These are phyloP conservation scores for Triglochin maritima DNA, from an alignment of 106 monocot genomes.

Conservation along the genomic window DNA sequence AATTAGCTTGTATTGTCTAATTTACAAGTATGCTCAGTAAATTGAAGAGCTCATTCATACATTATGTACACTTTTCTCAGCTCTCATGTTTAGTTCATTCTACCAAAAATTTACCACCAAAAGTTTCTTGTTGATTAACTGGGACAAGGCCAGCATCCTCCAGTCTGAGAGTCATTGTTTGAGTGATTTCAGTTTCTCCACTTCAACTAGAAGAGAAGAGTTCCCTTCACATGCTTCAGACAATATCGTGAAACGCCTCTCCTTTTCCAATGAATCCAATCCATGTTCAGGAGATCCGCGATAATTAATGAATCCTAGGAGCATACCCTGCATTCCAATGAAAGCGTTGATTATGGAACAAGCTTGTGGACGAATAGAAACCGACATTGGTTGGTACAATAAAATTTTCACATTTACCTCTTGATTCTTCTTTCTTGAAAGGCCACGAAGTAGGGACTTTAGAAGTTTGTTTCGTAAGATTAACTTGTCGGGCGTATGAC, in stretches of 20 bases:
- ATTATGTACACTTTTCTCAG: too few species aligned
- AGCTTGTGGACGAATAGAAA: neutral
- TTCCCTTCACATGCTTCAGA: constrained; percentile 68
- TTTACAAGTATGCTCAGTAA: too few species aligned
- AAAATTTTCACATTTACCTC: constrained; percentile 27
- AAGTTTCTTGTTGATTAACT: too few species aligned
- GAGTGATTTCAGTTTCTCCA: constrained; percentile 38
- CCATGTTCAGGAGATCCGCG: constrained; percentile 18
- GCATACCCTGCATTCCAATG: constrained; percentile 48
- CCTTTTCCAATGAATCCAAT: constrained; percentile 16
- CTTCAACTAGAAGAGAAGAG: constrained; percentile 48
- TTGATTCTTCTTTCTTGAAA: constrained; percentile 42
- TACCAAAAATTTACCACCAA: too few species aligned
- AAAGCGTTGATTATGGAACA: neutral
- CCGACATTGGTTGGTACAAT: neutral
- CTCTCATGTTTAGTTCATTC: too few species aligned
- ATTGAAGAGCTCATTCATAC: too few species aligned
- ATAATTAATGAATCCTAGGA: constrained; percentile 37
- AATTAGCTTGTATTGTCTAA: too few species aligned
- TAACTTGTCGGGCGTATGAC: constrained; percentile 20
- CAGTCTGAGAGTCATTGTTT: neutral
- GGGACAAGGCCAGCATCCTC: too few species aligned
- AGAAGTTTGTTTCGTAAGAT: constrained; percentile 44
- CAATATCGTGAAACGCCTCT: constrained; percentile 42
- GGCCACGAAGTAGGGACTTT: constrained; percentile 71